A percentile compares a stretch with the other conserved stretches of the same genome.
These are phyloP conservation scores for Juglanconis sp. DNA, from an alignment of 2,329 filamentous ascomycete species.

Conservation along the genomic window DNA sequence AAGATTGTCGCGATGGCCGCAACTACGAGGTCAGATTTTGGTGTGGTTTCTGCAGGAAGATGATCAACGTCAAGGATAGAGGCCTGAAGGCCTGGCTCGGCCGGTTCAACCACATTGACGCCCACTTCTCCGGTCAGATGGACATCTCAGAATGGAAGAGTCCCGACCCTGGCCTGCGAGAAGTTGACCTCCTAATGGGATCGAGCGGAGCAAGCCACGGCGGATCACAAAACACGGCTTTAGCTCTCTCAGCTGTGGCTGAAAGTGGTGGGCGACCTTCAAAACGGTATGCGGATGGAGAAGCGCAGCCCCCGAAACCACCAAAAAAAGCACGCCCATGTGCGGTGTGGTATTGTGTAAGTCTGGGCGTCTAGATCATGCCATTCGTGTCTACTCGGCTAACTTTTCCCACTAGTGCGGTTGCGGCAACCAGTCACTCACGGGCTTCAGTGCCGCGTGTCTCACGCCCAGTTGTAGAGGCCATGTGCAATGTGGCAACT, in stretches of 20 bases:
- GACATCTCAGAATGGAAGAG: conserved; percentile 56
- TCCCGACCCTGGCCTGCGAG: conserved; percentile 27
- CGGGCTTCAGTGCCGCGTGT: conserved; percentile 6
- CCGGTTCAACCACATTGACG: conserved; percentile 70
- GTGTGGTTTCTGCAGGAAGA: conserved; percentile 76
- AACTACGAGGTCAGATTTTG: conserved; percentile 69
- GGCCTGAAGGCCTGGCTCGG: conserved; percentile 50
- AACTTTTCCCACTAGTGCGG: conserved; percentile 8
- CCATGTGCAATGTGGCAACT: conserved; percentile 10
- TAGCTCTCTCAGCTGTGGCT: neutral
- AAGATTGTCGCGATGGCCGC: conserved; percentile 58
- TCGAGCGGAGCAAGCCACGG: conserved; percentile 6
- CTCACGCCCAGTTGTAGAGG: conserved; percentile 6
- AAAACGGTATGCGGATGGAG: conserved; percentile 4
- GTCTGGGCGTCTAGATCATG: neutral
- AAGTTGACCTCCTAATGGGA: conserved; percentile 2
- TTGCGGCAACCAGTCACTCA: conserved; percentile 10
- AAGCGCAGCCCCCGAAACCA: neutral
- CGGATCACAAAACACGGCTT: conserved; percentile 4
- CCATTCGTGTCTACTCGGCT: neutral
- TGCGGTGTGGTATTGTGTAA: conserved; percentile 17
- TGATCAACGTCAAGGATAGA: conserved; percentile 49
- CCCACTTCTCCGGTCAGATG: conserved; percentile 58
- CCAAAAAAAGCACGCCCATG: neutral
- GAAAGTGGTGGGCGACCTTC: neutral